These are phyloP conservation scores for Antitrichia curtipendula DNA, from an alignment of 225 moss, liverwort and hornwort genomes.

Conservation along the genomic window DNA sequence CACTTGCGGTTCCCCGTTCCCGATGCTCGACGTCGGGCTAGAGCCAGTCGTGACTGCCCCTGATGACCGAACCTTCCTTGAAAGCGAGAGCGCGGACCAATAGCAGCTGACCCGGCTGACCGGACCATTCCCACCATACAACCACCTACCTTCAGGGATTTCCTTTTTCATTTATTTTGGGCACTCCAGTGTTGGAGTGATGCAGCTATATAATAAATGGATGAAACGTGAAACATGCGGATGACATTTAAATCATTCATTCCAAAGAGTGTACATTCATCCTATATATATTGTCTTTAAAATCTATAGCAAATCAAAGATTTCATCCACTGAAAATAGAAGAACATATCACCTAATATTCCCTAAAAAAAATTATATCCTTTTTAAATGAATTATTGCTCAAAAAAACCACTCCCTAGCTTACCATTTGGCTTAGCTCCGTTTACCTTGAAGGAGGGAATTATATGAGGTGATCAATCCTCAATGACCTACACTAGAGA, in stretches of 20 bases:
- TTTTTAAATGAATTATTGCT: not conserved
- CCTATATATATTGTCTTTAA: not conserved
- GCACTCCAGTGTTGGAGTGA: not conserved
- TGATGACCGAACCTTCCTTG: not conserved
- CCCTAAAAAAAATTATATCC: not conserved
- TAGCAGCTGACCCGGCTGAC: not conserved
- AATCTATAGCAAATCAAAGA: not conserved
- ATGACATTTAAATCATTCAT: not conserved
- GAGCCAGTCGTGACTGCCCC: not conserved
- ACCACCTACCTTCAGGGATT: not conserved
- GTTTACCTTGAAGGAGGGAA: not conserved
- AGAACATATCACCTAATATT: not conserved
- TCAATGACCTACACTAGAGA: not conserved
- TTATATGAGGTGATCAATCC: not conserved
- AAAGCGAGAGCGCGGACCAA: not conserved
- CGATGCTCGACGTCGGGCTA: not conserved
- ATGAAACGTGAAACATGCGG: not conserved
- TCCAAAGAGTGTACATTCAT: too few relatives aligned
- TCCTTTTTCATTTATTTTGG: not conserved
- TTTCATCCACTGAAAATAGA: not conserved
- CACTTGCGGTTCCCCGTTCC: not conserved
- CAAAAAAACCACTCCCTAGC: accelerated
- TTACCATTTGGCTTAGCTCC: not conserved
- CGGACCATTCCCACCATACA: slow-evolving; percentile 10
- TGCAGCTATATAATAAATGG: not conserved